These are phyloP conservation scores for Oligophagozyma castellii DNA, from an alignment of 1,139 yeast species.

Conservation along the genomic window DNA sequence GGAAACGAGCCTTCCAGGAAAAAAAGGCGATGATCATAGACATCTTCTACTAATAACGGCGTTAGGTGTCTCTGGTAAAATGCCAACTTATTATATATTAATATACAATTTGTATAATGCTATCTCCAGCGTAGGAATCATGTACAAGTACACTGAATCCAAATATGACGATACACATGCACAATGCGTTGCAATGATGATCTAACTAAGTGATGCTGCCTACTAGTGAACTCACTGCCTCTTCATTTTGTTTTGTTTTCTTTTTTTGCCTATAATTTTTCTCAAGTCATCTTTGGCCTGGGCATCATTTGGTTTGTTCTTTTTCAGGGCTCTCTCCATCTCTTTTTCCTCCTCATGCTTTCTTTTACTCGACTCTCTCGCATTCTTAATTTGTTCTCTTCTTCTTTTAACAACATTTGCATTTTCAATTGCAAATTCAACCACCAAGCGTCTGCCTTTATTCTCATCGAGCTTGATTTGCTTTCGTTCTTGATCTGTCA, in stretches of 20 bases:
- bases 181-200: too few relatives aligned
- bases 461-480: slow-evolving; percentile 36
- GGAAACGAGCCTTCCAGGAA: slow-evolving; percentile 19
- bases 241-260: slow-evolving; percentile 1
- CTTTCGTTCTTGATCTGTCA: slow-evolving; percentile 55
- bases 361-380: slow-evolving; percentile 59
- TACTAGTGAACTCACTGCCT: neutral
- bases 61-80: too few relatives aligned
- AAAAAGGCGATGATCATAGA: slow-evolving; percentile 13
- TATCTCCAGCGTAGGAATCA: too few relatives aligned
- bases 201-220: too few relatives aligned
- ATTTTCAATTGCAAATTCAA: slow-evolving; percentile 91
- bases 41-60: slow-evolving; percentile 1
- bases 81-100: too few relatives aligned
- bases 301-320: neutral
- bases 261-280: slow-evolving; percentile 1
- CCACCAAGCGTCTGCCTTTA: slow-evolving; percentile 67
- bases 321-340: neutral
- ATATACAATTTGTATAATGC: too few relatives aligned
- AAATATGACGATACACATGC: too few relatives aligned
- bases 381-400: slow-evolving; percentile 46
- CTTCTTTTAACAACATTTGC: slow-evolving; percentile 88
- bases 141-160: too few relatives aligned
- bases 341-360: slow-evolving; percentile 31
- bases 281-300: slow-evolving; percentile 1